These are phyloP conservation scores for Candida nemodendra DNA, from an alignment of 805 yeast species.

Conservation along the genomic window DNA sequence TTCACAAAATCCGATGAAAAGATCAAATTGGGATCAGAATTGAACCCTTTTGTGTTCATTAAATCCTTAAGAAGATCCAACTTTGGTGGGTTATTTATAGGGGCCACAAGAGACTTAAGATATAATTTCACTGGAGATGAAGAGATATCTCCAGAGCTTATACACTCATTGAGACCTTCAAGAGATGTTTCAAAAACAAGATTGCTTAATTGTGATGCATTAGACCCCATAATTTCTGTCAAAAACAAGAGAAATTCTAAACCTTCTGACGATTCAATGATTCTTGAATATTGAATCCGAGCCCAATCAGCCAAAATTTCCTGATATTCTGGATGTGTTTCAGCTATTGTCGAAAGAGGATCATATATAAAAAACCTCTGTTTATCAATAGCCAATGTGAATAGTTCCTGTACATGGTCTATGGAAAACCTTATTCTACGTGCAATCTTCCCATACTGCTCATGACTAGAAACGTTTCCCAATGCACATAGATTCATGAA, in stretches of 20 bases:
- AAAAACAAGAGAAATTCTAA: constrained; percentile 7
- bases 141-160: constrained; percentile 4
- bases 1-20: constrained; percentile 27
- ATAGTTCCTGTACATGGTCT: background rate
- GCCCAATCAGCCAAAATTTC: constrained; percentile 1
- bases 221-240: background rate
- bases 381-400: background rate
- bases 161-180: constrained; percentile 5
- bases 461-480: background rate
- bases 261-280: constrained; percentile 4
- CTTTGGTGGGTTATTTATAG: background rate
- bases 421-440: background rate
- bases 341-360: background rate
- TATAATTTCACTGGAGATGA: constrained; percentile 10
- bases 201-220: background rate
- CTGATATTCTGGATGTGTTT: constrained; percentile 1
- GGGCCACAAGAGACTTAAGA: constrained; percentile 9
- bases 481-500: constrained; percentile 4
- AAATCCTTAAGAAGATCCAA: constrained; percentile 12
- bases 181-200: constrained; percentile 5
- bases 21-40: constrained; percentile 30
- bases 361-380: background rate
- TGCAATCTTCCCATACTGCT: constrained; percentile 1
- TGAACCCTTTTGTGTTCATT: constrained; percentile 29
- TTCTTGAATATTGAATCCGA: background rate